Percentiles rank a stretch among this genome's conserved stretches.
Conservation (phyloP, 371 early-diverging fungal genomes). For the Sporodiniella umbellata region DNA sequence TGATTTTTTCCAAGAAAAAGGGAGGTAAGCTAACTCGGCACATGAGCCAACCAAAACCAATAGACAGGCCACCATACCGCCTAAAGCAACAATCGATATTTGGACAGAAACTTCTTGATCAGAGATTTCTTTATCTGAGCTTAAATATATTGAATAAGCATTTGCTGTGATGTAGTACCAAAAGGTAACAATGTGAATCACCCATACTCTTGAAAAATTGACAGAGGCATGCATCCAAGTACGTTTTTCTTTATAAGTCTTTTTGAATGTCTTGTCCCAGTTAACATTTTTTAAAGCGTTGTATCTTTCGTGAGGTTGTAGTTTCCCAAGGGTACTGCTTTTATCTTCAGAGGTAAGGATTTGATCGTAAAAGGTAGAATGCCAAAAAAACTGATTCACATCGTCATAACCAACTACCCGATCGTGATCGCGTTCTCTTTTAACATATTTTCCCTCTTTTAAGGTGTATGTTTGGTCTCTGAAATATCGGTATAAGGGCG, state of each 20-base stretch:
- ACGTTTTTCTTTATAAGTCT: slow-evolving; percentile 87
- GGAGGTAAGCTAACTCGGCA: slow-evolving; percentile 72
- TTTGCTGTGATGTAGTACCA: slow-evolving; percentile 81
- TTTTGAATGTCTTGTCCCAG: slow-evolving; percentile 72
- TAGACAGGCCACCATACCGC: slow-evolving; percentile 71
- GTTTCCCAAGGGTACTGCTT: slow-evolving; percentile 51
- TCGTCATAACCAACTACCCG: slow-evolving; percentile 86
- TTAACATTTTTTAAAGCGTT: slow-evolving; percentile 58
- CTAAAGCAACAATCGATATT: slow-evolving; percentile 71
- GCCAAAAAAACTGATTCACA: slow-evolving; percentile 88
- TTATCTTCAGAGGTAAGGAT: slow-evolving; percentile 53
- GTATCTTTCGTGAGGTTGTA: slow-evolving; percentile 69
- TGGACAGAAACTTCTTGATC: slow-evolving; percentile 49
- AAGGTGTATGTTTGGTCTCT: slow-evolving; percentile 76
- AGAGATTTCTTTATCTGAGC: slow-evolving; percentile 37
- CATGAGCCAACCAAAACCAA: slow-evolving; percentile 66
- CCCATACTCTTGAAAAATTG: slow-evolving; percentile 88
- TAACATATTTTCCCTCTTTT: slow-evolving; percentile 67
- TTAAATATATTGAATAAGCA: slow-evolving; percentile 64
- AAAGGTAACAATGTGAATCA: slow-evolving; percentile 79
- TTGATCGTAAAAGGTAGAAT: slow-evolving; percentile 61
- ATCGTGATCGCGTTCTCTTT: slow-evolving; percentile 80
- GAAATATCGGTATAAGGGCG: slow-evolving; percentile 77
- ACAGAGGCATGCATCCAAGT: slow-evolving; percentile 82
- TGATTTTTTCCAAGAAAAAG: slow-evolving; percentile 58